Base-by-base conservation (phyloP, 495 filamentous ascomycete genomes). In the Aeminium ludgeri region DNA sequence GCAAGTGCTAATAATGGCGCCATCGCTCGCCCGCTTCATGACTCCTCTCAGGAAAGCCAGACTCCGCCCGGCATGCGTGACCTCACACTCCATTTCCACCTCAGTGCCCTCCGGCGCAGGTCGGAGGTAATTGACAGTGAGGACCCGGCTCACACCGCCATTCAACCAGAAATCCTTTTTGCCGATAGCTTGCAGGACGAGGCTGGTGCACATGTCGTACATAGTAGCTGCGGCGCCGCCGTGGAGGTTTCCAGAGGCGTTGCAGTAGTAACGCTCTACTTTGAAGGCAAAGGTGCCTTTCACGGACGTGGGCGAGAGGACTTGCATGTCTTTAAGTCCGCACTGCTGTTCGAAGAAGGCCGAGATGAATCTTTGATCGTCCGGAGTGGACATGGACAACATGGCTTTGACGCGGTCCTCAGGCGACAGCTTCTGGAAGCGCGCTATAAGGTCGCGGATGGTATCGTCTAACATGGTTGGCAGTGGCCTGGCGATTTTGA, bases 91-190 rank as follows among this genome's bases (percentile, higher is more conserved):
- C 7, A 60, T 39, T 16, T 54, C 30, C 7, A 58, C 25, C 17
- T 51, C 54, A 34, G 41, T 30, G 2, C 59, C 59, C 35, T 57
- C 41, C 1, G 43, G 40, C 28, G 51, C 54, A 13, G 58, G 56
- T 11, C 58, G 30, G 30, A 62, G 35, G 40, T 59, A 62, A 13
- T 47, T 59, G 36, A 58, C 57, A 38, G 51, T 62, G 43, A 62
- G 43, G 17, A 47, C 53, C 10, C 59, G 30, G 37, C 38, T 54
- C 11, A 62, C 59, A 29, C 58, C 55, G 6, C 52, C 58, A 8
- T 49, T 49, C 30, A 58, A 42, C 56, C 56, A 62, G 44, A 52
- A 54, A 10, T 49, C 56, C 13, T 43, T 34, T 13, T 31, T 50
- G 13, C 52, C 38, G 36, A 46, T 37, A 7, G 48, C 41, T 15